These are phyloP conservation scores for Trichothecium roseum DNA, from an alignment of 2,329 filamentous ascomycete species.

Conservation along the genomic window DNA sequence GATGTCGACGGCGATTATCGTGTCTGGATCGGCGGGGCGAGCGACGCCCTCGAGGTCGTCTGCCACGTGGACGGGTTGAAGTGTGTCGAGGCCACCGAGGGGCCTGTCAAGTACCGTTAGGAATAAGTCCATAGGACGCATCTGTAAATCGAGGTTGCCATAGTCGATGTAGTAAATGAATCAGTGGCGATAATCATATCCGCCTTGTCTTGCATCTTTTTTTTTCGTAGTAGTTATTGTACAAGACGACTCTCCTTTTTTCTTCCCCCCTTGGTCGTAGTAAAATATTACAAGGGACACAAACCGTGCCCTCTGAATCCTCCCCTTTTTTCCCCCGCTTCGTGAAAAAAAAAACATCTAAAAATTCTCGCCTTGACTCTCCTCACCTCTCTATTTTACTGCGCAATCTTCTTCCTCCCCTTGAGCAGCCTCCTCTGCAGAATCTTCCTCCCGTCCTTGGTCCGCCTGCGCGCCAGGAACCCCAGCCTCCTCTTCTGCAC, in stretches of 20 bases:
- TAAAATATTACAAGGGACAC: no score
- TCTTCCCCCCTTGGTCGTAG: no score
- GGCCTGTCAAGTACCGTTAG: slow-evolving; percentile 3
- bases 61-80: slow-evolving; percentile 17
- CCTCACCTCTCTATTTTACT: slow-evolving; percentile 8
- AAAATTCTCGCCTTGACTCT: slow-evolving; percentile 1
- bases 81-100: slow-evolving; percentile 13
- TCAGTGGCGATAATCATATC: no score
- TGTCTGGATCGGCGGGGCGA: slow-evolving; percentile 28
- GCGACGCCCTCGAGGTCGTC: slow-evolving; percentile 20
- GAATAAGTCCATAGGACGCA: no score
- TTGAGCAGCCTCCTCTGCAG: slow-evolving; percentile 41
- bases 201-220: no score
- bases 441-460: slow-evolving; percentile 41
- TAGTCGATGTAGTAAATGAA: no score
- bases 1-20: slow-evolving; percentile 23
- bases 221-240: no score
- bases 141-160: no score
- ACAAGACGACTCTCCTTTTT: no score
- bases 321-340: no score
- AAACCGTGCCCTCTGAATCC: no score
- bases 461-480: slow-evolving; percentile 40
- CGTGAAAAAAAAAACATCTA: no score
- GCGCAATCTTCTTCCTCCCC: slow-evolving; percentile 34
- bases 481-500: slow-evolving; percentile 50